phyloP scores from a whole-genome alignment of 192 early-diverging fungal species.

The Spinellus fusiger region DNA sequence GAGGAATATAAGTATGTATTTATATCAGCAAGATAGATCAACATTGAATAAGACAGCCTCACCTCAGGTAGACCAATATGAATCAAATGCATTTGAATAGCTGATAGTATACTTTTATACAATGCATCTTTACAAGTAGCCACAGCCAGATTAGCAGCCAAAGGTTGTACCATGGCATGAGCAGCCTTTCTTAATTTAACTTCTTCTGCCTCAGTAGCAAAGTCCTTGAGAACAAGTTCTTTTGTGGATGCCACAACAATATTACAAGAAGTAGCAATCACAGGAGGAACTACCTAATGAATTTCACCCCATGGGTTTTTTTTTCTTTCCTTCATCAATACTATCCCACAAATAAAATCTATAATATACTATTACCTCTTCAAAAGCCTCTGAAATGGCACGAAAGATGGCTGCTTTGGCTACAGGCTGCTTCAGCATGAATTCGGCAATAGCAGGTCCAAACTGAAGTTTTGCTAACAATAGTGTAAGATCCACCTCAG shows the following conservation, averaged over 20 bases:
- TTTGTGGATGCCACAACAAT: conserved; percentile 88
- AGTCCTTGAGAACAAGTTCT: conserved; percentile 92
- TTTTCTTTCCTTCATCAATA: too few relatives aligned
- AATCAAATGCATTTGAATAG: conserved; percentile 56
- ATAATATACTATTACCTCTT: conserved; percentile 3
- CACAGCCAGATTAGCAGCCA: conserved; percentile 55
- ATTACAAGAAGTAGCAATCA: conserved; percentile 82
- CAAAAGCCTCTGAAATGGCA: conserved; percentile 74
- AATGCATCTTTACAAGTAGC: conserved; percentile 94
- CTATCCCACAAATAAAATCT: too few relatives aligned
- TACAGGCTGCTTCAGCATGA: conserved; percentile 16
- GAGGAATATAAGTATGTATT: conserved; percentile 3
- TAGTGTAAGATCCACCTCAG: conserved; percentile 16
- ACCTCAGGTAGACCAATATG: conserved; percentile 73
- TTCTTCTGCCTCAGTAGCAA: conserved; percentile 91
- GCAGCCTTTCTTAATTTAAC: conserved; percentile 84
- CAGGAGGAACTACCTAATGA: conserved; percentile 57
- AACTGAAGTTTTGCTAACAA: conserved; percentile 14
- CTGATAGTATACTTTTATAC: conserved; percentile 67
- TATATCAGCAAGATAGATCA: neutral
- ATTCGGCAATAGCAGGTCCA: conserved; percentile 16
- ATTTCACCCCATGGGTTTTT: too few relatives aligned
- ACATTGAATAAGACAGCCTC: neutral
- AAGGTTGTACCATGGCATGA: conserved; percentile 87
- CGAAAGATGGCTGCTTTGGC: conserved; percentile 71